Conservation (phyloP, 2,329 filamentous ascomycete species). For the Didymella segeticola region DNA sequence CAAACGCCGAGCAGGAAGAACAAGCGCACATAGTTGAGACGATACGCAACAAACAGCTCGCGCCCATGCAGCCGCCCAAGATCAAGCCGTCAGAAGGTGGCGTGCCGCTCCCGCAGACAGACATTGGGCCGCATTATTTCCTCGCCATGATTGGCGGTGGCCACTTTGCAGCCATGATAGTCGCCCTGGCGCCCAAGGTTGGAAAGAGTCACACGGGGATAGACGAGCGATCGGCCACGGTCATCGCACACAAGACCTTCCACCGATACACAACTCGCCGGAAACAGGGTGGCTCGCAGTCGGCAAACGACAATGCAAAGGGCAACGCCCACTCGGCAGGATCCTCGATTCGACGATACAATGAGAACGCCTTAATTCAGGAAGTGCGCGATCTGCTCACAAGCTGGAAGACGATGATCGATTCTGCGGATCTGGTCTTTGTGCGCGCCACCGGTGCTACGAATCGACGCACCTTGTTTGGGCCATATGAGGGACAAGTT, state of each 20-base stretch:
- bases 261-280: constrained; percentile 95
- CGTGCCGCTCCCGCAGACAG: constrained; percentile 62
- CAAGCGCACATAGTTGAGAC: constrained; percentile 68
- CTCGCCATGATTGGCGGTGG: constrained; percentile 98
- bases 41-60: constrained; percentile 78
- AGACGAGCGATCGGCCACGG: constrained; percentile 83
- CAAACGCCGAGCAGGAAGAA: constrained; percentile 72
- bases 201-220: constrained; percentile 72
- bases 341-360: constrained; percentile 87
- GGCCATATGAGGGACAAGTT: constrained; percentile 88
- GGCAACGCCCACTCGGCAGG: constrained; percentile 93
- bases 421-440: constrained; percentile 84
- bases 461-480: constrained; percentile 86
- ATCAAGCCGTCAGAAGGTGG: constrained; percentile 61
- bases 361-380: constrained; percentile 87
- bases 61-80: constrained; percentile 60
- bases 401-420: constrained; percentile 87
- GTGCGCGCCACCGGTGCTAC: constrained; percentile 86
- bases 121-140: constrained; percentile 84
- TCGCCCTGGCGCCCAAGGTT: constrained; percentile 82
- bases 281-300: constrained; percentile 96
- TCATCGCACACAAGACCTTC: constrained; percentile 96
- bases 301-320: constrained; percentile 92
- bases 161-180: constrained; percentile 96
- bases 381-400: constrained; percentile 82